A percentile compares a stretch with the other conserved stretches of the same genome.
phyloP scores from a whole-genome alignment of 441 rosid genomes.

The Bruguiera hainesii region DNA sequence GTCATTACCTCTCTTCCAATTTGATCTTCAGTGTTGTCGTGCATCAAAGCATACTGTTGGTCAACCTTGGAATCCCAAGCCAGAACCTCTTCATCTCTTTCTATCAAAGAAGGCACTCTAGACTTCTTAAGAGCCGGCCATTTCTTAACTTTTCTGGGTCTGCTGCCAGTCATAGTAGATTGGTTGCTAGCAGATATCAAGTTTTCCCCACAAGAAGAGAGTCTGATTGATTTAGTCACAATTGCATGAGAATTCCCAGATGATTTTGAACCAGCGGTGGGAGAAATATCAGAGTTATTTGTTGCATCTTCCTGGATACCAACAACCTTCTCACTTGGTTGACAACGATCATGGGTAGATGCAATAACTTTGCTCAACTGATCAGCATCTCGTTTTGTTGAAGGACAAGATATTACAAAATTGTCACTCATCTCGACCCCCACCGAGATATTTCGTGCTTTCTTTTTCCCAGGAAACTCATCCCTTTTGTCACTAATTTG shows the following conservation, averaged over 20 bases:
- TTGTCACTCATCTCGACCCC: conserved; percentile 30
- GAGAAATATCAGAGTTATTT: conserved; percentile 22
- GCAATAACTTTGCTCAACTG: conserved; percentile 29
- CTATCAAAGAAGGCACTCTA: conserved; percentile 29
- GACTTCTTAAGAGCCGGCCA: conserved; percentile 30
- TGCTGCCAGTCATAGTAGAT: conserved; percentile 33
- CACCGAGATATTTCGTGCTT: conserved; percentile 33
- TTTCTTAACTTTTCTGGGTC: conserved; percentile 26
- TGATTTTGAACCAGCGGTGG: conserved; percentile 23
- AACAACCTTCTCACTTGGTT: conserved; percentile 21
- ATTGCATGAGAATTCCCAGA: conserved; percentile 21
- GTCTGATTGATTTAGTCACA: conserved; percentile 34
- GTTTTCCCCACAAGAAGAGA: conserved; percentile 38
- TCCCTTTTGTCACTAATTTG: conserved; percentile 29
- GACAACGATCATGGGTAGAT: conserved; percentile 19
- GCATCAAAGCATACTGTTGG: conserved; percentile 35
- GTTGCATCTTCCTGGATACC: conserved; percentile 26
- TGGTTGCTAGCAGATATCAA: conserved; percentile 26
- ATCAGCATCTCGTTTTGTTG: conserved; percentile 29
- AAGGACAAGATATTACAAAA: conserved; percentile 28
- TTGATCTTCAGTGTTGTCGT: conserved; percentile 30
- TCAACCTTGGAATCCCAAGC: conserved; percentile 41
- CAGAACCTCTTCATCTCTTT: conserved; percentile 36
- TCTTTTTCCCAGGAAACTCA: conserved; percentile 44
- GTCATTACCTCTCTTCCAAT: conserved; percentile 34